Conservation (phyloP, 1,139 yeast species). For the Zygosaccharomyces sapae region DNA sequence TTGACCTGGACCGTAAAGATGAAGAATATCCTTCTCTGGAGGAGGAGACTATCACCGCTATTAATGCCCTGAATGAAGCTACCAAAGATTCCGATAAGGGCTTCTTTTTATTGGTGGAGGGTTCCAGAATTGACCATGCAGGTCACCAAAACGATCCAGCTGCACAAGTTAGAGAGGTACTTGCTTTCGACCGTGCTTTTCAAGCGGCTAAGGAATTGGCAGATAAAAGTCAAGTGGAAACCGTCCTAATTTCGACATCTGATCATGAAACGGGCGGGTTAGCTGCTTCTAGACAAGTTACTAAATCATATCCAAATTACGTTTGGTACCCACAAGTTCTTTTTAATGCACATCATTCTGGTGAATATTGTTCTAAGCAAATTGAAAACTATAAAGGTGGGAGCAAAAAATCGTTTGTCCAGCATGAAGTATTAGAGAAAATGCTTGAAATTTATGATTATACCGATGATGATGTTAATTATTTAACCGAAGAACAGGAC, state of each 20-base stretch:
- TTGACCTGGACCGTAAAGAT: constrained; percentile 66
- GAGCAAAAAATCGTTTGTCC: constrained; percentile 44
- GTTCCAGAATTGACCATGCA: constrained; percentile 87
- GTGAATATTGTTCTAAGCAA: constrained; percentile 55
- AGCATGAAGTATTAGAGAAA: constrained; percentile 46
- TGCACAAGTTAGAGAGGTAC: constrained; percentile 74
- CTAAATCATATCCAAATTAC: constrained; percentile 58
- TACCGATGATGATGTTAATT: constrained; percentile 46
- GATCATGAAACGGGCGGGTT: constrained; percentile 94
- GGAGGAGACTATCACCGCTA: constrained; percentile 67
- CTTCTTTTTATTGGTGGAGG: constrained; percentile 77
- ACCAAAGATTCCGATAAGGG: constrained; percentile 68
- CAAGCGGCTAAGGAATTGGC: constrained; percentile 64
- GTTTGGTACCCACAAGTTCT: constrained; percentile 76
- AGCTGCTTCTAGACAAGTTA: constrained; percentile 67
- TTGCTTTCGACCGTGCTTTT: constrained; percentile 75
- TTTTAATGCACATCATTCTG: constrained; percentile 62
- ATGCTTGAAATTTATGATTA: constrained; percentile 61
- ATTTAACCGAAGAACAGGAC: constrained; percentile 30
- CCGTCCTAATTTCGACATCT: constrained; percentile 70
- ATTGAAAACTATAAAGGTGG: constrained; percentile 36
- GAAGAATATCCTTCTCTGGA: constrained; percentile 63
- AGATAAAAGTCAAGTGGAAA: constrained; percentile 59
- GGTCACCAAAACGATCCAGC: constrained; percentile 89
- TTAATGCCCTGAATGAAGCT: constrained; percentile 59